Evolutionary conservation across 768 basidiomycete genomes (phyloP).

Genomic region (Lentinula guzmanii): DNA sequence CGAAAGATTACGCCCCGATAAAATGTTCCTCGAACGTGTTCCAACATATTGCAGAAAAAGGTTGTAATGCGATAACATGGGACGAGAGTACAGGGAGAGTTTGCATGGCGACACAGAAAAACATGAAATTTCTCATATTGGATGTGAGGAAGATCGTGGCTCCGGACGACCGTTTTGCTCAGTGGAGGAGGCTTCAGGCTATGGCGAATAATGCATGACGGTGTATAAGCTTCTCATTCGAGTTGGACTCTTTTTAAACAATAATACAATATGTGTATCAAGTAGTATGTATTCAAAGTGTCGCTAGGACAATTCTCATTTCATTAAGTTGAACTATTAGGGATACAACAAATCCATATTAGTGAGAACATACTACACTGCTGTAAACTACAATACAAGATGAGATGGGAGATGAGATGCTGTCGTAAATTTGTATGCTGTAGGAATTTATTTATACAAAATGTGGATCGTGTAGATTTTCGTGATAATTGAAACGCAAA

Average conservation of each 20-base stretch:
- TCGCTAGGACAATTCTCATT: too few species aligned
- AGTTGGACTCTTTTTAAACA: too few species aligned
- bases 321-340: too few species aligned
- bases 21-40: conserved; percentile 7
- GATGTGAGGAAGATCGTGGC: conserved; percentile 35
- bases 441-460: neutral
- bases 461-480: too few species aligned
- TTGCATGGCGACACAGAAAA: conserved; percentile 38
- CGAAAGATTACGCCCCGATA: conserved; percentile 11
- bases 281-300: neutral
- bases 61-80: conserved; percentile 51
- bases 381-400: neutral
- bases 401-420: neutral
- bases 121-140: conserved; percentile 34
- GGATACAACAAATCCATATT: too few species aligned
- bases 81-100: conserved; percentile 62
- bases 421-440: neutral
- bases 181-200: conserved; percentile 26
- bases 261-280: too few species aligned
- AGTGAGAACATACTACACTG: too few species aligned
- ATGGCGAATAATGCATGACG: conserved; percentile 18
- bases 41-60: conserved; percentile 16
- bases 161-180: conserved; percentile 21
- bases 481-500: neutral
- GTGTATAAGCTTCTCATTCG: too few species aligned